Evolutionary conservation across 2,329 filamentous ascomycete genomes (phyloP), one percentile per base, ranked within the genome.

Genomic region (Onygenales sp.): DNA sequence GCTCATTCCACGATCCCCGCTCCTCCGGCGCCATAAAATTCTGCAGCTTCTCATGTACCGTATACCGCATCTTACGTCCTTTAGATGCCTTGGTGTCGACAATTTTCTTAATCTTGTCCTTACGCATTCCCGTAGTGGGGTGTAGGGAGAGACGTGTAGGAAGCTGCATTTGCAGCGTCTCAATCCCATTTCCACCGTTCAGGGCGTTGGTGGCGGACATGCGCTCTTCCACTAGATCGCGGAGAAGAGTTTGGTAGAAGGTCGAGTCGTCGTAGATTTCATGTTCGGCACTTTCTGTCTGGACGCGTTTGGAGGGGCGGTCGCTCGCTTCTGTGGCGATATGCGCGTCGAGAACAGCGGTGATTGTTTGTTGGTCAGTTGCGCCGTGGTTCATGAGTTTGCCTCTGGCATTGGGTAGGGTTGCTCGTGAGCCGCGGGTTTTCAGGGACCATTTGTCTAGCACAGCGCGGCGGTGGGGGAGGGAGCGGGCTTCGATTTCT

Each of bases 1-100:
- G 79, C 59, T 86, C 83, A 57, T 88, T 87, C 93, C 93, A 98
- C 13, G 69, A 71, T 3, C 86, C 79, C 51, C 88, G 77, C 66
- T 95, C 87, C 67, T 96, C 89, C 0, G 90, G 85, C 9, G 91
- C 91, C 90, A 96, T 96, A 66, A 97, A 97, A 69, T 96, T 96
- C 73, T 95, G 88, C 64, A 98, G 71, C 75, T 97, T 97, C 74
- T 97, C 92, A 66, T 97, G 91, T 45, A 96, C 89, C 13, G 88
- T 93, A 71, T 92, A 98, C 40, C 89, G 80, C 79, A 98, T 81
- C 74, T 96, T 96, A 49, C 93, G 78, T 5, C 93, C 93, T 72
- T 97, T 97, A 67, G 88, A 95, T 0, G 93, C 93, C 67, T 91
- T 93, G 17, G 91, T 91, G 68, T 98, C 93, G 4, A 97, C 87